These are phyloP conservation scores for Ogataea haglerorum DNA, from an alignment of 805 yeast genomes.

Conservation along the genomic window DNA sequence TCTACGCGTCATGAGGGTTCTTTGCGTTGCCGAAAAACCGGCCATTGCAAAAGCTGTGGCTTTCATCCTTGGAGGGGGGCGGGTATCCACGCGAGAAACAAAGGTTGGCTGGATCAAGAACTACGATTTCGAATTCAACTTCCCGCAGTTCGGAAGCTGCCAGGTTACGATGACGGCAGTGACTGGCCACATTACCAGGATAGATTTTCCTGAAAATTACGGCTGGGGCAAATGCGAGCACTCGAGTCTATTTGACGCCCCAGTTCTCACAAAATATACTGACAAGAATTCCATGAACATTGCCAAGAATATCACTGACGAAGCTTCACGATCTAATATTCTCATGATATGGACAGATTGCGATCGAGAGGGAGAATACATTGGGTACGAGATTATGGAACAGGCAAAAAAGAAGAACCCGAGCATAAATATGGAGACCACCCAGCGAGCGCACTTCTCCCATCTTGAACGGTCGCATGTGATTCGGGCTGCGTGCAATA, in stretches of 20 bases:
- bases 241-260: slow-evolving; percentile 67
- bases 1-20: slow-evolving; percentile 52
- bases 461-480: slow-evolving; percentile 80
- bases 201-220: slow-evolving; percentile 61
- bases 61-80: slow-evolving; percentile 71
- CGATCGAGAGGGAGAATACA: slow-evolving; percentile 93
- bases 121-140: slow-evolving; percentile 70
- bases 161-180: slow-evolving; percentile 90
- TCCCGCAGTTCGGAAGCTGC: slow-evolving; percentile 59
- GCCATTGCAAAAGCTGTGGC: slow-evolving; percentile 89
- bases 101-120: slow-evolving; percentile 65
- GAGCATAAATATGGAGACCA: slow-evolving; percentile 41
- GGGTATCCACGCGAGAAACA: slow-evolving; percentile 44
- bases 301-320: slow-evolving; percentile 62
- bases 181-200: slow-evolving; percentile 72
- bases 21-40: slow-evolving; percentile 97
- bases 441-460: slow-evolving; percentile 80
- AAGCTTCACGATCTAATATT: slow-evolving; percentile 56
- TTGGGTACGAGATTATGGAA: slow-evolving; percentile 76
- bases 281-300: slow-evolving; percentile 41
- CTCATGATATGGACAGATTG: slow-evolving; percentile 98
- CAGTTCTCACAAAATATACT: slow-evolving; percentile 39
- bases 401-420: slow-evolving; percentile 59
- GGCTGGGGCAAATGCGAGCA: slow-evolving; percentile 69
- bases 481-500: slow-evolving; percentile 67